phyloP scores from a whole-genome alignment of 345 rosid genomes.

The Eucalyptus regnans region DNA sequence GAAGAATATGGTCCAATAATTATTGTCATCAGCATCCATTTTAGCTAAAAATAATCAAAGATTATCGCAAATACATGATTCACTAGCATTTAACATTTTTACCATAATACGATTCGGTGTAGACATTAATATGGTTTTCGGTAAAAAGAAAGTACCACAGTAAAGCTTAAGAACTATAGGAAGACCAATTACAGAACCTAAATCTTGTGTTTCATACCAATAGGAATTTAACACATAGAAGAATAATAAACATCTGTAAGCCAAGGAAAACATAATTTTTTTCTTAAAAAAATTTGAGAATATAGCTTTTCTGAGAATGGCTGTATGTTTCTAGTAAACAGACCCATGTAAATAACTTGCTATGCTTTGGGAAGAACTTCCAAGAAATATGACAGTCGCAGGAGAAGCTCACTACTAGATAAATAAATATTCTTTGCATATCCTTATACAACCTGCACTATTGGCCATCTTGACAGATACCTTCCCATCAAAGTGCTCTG shows the following conservation, averaged over 20 bases:
- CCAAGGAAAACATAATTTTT: too few relatives aligned
- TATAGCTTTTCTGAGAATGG: neutral
- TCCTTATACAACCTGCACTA: too few relatives aligned
- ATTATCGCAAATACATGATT: neutral
- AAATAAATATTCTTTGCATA: too few relatives aligned
- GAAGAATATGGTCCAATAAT: too few relatives aligned
- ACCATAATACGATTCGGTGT: too few relatives aligned
- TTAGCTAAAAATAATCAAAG: too few relatives aligned
- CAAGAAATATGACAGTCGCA: neutral
- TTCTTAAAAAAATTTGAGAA: too few relatives aligned
- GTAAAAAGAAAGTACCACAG: too few relatives aligned
- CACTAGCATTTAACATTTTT: neutral
- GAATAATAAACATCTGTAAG: neutral
- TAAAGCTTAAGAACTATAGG: neutral
- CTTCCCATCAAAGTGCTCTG: too few relatives aligned
- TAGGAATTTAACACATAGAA: neutral
- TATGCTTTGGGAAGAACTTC: neutral
- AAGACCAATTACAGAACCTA: neutral
- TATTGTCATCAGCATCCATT: neutral
- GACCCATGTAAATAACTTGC: neutral
- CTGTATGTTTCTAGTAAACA: neutral
- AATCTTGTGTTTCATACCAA: neutral
- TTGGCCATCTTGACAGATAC: too few relatives aligned
- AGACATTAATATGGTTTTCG: too few relatives aligned
- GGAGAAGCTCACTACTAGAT: too few relatives aligned